Evolutionary conservation across 2,329 filamentous ascomycete species (phyloP).

Genomic region (Sporothrix mexicana): DNA sequence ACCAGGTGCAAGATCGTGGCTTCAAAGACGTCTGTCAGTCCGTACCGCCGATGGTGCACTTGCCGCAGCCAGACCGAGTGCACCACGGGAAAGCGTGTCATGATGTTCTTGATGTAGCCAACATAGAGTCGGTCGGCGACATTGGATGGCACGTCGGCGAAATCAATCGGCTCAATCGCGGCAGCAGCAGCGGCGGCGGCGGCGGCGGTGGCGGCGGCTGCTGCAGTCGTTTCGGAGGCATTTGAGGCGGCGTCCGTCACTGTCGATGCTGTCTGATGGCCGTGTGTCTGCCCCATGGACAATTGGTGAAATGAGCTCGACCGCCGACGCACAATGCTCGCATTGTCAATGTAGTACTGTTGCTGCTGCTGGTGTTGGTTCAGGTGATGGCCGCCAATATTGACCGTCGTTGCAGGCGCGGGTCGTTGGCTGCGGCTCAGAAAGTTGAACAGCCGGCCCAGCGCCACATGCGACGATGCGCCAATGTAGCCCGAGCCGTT

Average conservation of each 20-base stretch:
- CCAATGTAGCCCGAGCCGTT: conserved; percentile 28
- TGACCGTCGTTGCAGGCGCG: not conserved
- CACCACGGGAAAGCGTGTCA: conserved; percentile 41
- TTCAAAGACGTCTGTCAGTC: conserved; percentile 38
- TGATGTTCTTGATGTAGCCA: conserved; percentile 41
- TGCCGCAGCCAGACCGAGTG: conserved; percentile 39
- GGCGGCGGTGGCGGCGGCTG: not conserved
- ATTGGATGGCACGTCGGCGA: conserved; percentile 38
- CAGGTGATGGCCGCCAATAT: conserved; percentile 6
- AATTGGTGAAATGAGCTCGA: conserved; percentile 19
- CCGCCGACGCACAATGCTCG: conserved; percentile 10
- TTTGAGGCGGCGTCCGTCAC: not conserved
- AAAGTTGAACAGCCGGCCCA: conserved; percentile 21
- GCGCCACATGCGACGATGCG: conserved; percentile 25
- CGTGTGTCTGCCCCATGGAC: not conserved
- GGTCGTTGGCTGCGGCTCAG: not conserved
- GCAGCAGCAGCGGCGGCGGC: conserved; percentile 4
- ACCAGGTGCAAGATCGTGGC: conserved; percentile 41
- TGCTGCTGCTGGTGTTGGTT: conserved; percentile 23
- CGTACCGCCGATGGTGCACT: conserved; percentile 38
- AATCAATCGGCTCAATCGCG: conserved; percentile 32
- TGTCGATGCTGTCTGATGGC: not conserved
- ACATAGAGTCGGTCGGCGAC: conserved; percentile 40
- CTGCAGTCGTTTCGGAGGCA: not conserved
- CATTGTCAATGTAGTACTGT: conserved; percentile 2